Evolutionary conservation across 2,329 filamentous ascomycete genomes (phyloP).

Genomic region (Fusarium tuaranense): DNA sequence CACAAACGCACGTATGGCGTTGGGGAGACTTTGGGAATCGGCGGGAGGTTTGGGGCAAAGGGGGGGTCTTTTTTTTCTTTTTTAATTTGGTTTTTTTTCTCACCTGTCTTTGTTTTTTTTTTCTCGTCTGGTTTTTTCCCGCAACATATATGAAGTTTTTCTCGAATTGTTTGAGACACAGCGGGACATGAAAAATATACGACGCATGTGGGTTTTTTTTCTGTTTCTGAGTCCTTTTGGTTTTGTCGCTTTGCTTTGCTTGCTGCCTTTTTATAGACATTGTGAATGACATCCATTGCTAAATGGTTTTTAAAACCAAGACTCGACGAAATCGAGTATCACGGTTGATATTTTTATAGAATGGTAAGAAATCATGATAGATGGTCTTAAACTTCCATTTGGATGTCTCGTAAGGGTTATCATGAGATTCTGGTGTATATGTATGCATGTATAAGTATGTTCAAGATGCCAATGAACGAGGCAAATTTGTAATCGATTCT

Average conservation of each 20-base stretch:
- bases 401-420: neutral
- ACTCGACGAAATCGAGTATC: neutral
- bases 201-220: slow-evolving; percentile 28
- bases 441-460: neutral
- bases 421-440: neutral
- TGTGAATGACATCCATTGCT: slow-evolving; percentile 10
- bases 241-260: slow-evolving; percentile 2
- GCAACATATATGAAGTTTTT: slow-evolving; percentile 33
- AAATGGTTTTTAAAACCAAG: neutral
- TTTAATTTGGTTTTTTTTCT: neutral
- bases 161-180: slow-evolving; percentile 29
- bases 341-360: neutral
- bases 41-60: slow-evolving; percentile 20
- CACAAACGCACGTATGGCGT: slow-evolving; percentile 45
- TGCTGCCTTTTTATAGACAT: slow-evolving; percentile 18
- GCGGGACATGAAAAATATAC: slow-evolving; percentile 44
- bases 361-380: neutral
- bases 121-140: slow-evolving; percentile 7
- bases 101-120: neutral
- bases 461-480: neutral
- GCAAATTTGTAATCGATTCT: neutral
- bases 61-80: slow-evolving; percentile 6
- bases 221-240: neutral
- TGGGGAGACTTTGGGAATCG: slow-evolving; percentile 42
- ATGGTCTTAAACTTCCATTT: neutral